Base-by-base conservation (phyloP, 2,329 filamentous ascomycete genomes). In the Chaetomiaceae sp. region DNA sequence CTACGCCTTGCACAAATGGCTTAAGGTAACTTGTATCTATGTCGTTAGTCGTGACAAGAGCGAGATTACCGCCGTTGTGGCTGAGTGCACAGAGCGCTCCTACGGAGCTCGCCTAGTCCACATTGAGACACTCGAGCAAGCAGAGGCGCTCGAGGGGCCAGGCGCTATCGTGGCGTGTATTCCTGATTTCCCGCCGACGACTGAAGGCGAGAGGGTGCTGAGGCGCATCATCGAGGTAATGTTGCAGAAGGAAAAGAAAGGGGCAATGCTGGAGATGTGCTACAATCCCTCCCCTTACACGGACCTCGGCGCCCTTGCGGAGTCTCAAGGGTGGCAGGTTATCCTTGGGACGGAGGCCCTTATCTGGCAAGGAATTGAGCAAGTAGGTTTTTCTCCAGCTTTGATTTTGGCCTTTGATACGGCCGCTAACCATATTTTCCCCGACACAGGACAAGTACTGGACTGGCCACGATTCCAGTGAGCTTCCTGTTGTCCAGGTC, bases 181-280 rank as follows among this genome's bases (percentile, higher is more conserved):
- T 13, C 89, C 89, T 0, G 85, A 94, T 68, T 84, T 88, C 60
- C 75, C 83, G n/a, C 88, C 89, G 0, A 74, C 74, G 61, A 86
- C 82, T 0, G 68, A 74, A 1, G 78, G 77, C 25, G 88, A 94
- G 73, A 72, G 75, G 25, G 71, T 74, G 37, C 81, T 85, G 4
- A 73, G 87, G 1, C 66, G 69, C 1, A 75, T 89, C 0, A 67
- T 78, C 0, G 75, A 81, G 62, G 67, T 72, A 3, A 77, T 76
- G 43, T 59, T 77, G 10, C 53, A 57, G 29, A 74, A 74, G 66
- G 64, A 73, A 27, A 70, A 78, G 56, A 85, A 86, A 68, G 87
- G 86, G 6, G 82, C 82, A 6, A 80, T 91, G 52, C 67, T 91
- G 55, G 87, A 91, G 68, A 91, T 92, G 87, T 90, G 87, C 73